Base-by-base conservation (phyloP, 345 rosid species). In the Eucalyptus leucophloia region DNA sequence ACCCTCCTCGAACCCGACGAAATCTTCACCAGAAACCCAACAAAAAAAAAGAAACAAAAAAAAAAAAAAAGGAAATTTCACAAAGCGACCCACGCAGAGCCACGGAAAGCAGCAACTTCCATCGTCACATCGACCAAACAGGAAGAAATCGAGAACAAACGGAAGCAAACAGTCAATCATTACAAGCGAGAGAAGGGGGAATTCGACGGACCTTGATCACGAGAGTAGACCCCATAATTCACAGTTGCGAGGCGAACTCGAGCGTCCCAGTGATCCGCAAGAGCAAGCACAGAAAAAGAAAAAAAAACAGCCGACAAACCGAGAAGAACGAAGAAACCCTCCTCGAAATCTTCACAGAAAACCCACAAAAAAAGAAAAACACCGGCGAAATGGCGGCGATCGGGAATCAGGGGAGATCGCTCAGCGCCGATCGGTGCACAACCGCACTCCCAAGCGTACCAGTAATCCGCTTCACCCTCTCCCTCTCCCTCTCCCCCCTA, bases 191-290 rank as follows among this genome's bases (percentile, higher is more conserved):
- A 13, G 44, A 37, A 53, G 37, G 9, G 47, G 85, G 85, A 77
- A 77, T 21, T 15, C 49, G 86, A 24, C 89, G 34, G 85, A 90
- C 91, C 91, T 90, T 90, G 91, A 90, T 90, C 60, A 90, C 91
- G 62, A 87, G 89, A 21, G 87, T 24, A 60, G 91, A 90, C 50
- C 62, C 91, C 91, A 90, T 90, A 3, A 53, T 18, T 60, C 49
- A 87, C n/a, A 17, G 49, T 44, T 2, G 44, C 30, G 49, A 44
- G 49, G 24, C 62, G 50, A 72, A 77, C 60, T 60, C 54, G 50
- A 69, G 81, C 91, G 91, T 90, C 58, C 91, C 91, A 56, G 83
- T 90, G 87, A 90, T 87, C 91, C 91, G 87, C 91, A 86, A 58
- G 54, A 49, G 60, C 87, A 89, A 44, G 32, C 28, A 34, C 47